These are phyloP conservation scores for Colletotrichum sp. DNA, from an alignment of 2,329 filamentous ascomycete species.

Conservation along the genomic window DNA sequence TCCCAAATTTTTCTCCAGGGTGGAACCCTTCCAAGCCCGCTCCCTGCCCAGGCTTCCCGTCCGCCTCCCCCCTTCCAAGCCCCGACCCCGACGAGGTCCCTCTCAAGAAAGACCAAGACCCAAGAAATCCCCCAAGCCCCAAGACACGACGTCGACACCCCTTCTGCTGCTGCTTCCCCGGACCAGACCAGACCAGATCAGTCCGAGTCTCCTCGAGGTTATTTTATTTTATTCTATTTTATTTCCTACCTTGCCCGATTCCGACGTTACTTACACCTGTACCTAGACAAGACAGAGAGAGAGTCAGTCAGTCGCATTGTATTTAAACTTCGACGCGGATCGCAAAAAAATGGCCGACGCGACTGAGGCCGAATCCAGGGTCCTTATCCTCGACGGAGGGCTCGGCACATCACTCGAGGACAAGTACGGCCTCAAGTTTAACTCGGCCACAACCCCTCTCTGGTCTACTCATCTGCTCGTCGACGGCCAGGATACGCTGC, in stretches of 20 bases:
- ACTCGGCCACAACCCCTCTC: slow-evolving; percentile 55
- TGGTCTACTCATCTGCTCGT: slow-evolving; percentile 74
- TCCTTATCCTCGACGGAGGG: slow-evolving; percentile 68
- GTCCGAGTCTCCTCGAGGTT: neutral
- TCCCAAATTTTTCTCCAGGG: slow-evolving; percentile 15
- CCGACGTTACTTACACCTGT: neutral
- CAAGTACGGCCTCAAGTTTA: slow-evolving; percentile 57
- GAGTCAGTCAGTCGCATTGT: neutral
- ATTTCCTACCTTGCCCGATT: neutral
- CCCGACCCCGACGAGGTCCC: neutral
- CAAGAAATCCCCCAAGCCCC: slow-evolving; percentile 14
- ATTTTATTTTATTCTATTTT: neutral
- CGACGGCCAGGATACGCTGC: slow-evolving; percentile 53
- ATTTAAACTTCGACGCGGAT: neutral
- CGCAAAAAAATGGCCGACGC: neutral
- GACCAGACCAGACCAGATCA: neutral
- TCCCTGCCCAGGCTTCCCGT: neutral
- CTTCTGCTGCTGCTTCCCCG: neutral
- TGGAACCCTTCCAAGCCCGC: slow-evolving; percentile 2
- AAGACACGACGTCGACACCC: neutral
- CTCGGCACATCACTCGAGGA: slow-evolving; percentile 71
- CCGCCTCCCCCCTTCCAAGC: neutral
- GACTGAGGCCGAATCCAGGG: neutral
- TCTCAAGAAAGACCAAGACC: neutral
- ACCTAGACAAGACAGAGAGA: neutral